Evolutionary conservation across 208 protist genomes (phyloP), one percentile per base, ranked within the genome.

Genomic region (Leptomonas pyrrhocoris): DNA sequence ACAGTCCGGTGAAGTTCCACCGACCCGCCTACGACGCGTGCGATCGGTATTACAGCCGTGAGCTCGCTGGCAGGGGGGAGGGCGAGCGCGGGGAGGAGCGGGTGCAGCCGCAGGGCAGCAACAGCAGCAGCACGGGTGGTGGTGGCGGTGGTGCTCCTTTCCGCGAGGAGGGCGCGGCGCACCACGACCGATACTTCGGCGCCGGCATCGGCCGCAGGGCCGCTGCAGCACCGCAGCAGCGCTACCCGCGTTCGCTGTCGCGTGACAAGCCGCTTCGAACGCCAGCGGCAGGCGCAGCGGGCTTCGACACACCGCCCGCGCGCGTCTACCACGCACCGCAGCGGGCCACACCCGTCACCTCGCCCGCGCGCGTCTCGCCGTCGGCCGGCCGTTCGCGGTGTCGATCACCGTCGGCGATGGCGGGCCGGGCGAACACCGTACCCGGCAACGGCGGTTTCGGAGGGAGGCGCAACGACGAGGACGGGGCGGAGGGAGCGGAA

Each of bases 1-100:
- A 83, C 77, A 86, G 68, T 38, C 77, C 81, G 1, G 69, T 75
- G 11, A 70, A 68, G 72, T 78, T 70, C 50, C 64, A 49, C n/a
- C 54, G 71, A 4, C 65, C 70, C 15, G 65, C 70, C 31, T 81
- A 83, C 60, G 81, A 80, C 54, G 68, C 71, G 23, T 81, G 76
- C 49, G 81, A 82, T 21, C 68, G 73, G 12, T 80, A 82, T 49
- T 70, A 63, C 49, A 27, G 48, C 1, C 61, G 73, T 12, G 63
- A 56, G 40, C 53, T 74, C 23, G 34, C 46, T 23, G 73, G 55
- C 13, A 36, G 54, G 12, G 45, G 54, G 12, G 38, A 72, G 48
- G 57, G 56, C 21, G 46, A 65, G 50, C 54, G 30, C 4, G 18
- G 55, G 18, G 60, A 55, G 62, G 40, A 30, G 46, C 54, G 18